Base-by-base conservation (phyloP, 805 yeast genomes). In the Pichia occidentalis region DNA sequence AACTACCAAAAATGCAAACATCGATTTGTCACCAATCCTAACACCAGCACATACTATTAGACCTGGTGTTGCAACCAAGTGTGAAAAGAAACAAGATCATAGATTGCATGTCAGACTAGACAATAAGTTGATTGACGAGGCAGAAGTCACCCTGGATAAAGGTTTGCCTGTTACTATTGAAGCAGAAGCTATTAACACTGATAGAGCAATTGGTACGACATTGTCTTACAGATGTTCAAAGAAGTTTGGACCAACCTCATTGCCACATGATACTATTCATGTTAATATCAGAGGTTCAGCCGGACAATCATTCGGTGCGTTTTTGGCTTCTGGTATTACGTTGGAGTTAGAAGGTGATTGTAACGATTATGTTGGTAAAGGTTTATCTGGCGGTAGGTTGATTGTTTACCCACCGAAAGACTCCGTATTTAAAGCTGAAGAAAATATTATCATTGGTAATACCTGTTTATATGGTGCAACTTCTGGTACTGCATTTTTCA, bases 381-480 rank as follows among this genome's bases (percentile, higher is more conserved):
- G 97, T 51, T 70, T 90, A 42, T 84, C 95, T 45, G 98, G 98
- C 54, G 98, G 98, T 61, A 76, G 95, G 54, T 58, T 90, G 43
- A 76, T 88, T 54, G 85, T 92, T 45, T 90, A 81, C 64, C 98
- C 98, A 42, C 96, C 96, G 51, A 74, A 75, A 55, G 77, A 70
- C 49, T 77, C 95, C 18, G 68, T 67, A 21, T 88, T 88, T 72
- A 85, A 85, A 63, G 90, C 96, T 36, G 95, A 87, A 63, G 97
- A 90, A 62, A 95, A 90, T 66, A 90, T 88, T 49, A 81, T 90
- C 59, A 83, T 90, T 45, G 98, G 98, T 66, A 90, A 90, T 71
- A 90, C 97, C 29, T 92, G 97, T 63, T 77, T 90, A 67, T 90
- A 90, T 57, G 98, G 98, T 64, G 97, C 98, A 21, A 92, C 97